Percentiles rank a stretch among this genome's conserved stretches.
These are phyloP conservation scores for Sporothrix brunneoviolacea DNA, from an alignment of 2,329 filamentous ascomycete genomes.

Conservation along the genomic window DNA sequence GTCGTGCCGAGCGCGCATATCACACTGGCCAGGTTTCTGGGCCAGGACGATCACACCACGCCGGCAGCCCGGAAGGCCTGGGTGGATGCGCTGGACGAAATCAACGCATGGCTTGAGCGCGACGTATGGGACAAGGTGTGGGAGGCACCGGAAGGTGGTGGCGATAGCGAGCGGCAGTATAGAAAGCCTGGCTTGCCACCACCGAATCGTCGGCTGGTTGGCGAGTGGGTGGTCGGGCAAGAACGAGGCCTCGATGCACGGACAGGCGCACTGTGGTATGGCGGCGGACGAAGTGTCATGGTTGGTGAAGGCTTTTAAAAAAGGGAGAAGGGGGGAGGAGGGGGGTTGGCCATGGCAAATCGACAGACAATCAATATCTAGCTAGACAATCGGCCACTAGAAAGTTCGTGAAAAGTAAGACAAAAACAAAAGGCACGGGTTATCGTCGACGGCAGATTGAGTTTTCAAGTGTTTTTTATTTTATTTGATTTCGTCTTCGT, in stretches of 20 bases:
- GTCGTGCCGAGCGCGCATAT: slow-evolving; percentile 85
- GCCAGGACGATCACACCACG: slow-evolving; percentile 55
- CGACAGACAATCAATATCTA: not conserved
- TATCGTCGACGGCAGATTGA: not conserved
- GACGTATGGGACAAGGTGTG: slow-evolving; percentile 58
- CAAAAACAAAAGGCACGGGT: too few species aligned
- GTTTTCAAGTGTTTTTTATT: slow-evolving; percentile 11
- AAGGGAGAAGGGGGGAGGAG: too few species aligned
- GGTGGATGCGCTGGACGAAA: slow-evolving; percentile 62
- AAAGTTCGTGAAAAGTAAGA: too few species aligned
- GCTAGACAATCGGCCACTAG: too few species aligned
- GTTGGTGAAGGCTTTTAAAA: slow-evolving; percentile 54
- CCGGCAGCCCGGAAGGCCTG: slow-evolving; percentile 55
- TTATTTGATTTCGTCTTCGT: too few species aligned
- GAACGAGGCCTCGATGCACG: slow-evolving; percentile 73
- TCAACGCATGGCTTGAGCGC: slow-evolving; percentile 67
- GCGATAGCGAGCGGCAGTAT: not conserved
- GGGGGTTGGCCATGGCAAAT: too few species aligned
- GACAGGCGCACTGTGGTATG: slow-evolving; percentile 79
- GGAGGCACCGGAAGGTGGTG: not conserved
- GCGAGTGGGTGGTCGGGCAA: slow-evolving; percentile 83
- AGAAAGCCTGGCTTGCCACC: slow-evolving; percentile 12
- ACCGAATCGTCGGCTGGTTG: slow-evolving; percentile 36
- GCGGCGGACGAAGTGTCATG: slow-evolving; percentile 65
- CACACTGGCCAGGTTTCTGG: slow-evolving; percentile 76